Evolutionary conservation across 305 asterid genomes (phyloP), one percentile per base, ranked within the genome.

Genomic region (Ilex paraguariensis): DNA sequence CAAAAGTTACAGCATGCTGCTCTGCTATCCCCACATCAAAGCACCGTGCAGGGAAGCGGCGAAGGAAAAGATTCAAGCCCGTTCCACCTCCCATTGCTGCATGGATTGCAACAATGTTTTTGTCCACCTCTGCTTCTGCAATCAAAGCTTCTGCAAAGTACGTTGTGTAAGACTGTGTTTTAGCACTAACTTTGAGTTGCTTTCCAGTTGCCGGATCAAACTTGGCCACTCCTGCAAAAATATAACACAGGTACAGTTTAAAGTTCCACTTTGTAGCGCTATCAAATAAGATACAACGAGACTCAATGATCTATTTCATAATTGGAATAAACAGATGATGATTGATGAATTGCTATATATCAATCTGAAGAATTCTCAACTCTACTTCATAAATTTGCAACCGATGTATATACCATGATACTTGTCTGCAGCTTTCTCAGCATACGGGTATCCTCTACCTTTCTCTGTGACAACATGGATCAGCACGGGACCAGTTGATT

Each of bases 1-100:
- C 98, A 66, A 92, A 92, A 67, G 98, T 92, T 13, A 89, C 96
- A 0, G 96, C 98, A 55, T 92, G 98, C 57, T 92, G 98, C 73
- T 92, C 98, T 10, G 98, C 98, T 69, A 92, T 90, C 57, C 98
- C 98, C 11, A 92, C 98, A 60, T 92, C 98, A 52, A 90, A 92
- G 54, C 98, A 92, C 44, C 96, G 72, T 2, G 75, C 69, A 2
- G 97, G 96, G 69, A 92, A 92, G 33, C 95, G 88, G 3, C 90
- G 91, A 53, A 77, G 82, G 86, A 92, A 92, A 66, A 84, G 86
- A 75, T 92, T 92, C 82, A 90, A 62, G 3, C 98, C 98, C 0
- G 98, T 90, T 65, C 98, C 98, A 42, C 98, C 98, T 49, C 98
- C 98, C 98, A 92, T 92, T 21, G 98, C 98, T 16, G 98, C 98